phyloP scores from a whole-genome alignment of 2,329 filamentous ascomycete genomes.

The Apiospora rasikravindrae region DNA sequence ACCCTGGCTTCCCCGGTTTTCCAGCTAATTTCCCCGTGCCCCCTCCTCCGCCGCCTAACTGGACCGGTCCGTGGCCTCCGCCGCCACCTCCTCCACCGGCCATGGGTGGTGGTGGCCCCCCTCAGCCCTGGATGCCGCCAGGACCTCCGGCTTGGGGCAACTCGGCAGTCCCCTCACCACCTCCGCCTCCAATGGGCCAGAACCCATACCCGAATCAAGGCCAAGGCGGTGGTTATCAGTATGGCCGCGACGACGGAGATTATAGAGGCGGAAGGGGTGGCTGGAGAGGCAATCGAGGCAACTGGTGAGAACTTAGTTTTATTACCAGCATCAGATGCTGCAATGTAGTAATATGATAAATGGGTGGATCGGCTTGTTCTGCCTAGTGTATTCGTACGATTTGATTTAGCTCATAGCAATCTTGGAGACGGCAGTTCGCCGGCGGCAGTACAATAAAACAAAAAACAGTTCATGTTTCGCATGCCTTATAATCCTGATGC shows the following conservation, averaged over 20 bases:
- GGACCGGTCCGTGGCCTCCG: conserved; percentile 24
- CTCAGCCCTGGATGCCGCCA: conserved; percentile 22
- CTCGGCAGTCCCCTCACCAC: conserved; percentile 12
- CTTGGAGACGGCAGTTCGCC: not conserved
- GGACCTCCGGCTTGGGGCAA: conserved; percentile 12
- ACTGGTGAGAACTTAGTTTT: conserved; percentile 1
- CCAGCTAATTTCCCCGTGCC: conserved; percentile 17
- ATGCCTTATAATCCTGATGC: not conserved
- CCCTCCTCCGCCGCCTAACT: conserved; percentile 23
- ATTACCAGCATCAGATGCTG: not conserved
- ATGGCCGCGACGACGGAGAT: conserved; percentile 9
- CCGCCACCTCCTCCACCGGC: conserved; percentile 19
- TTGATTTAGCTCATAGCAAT: not conserved
- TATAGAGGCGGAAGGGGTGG: conserved; percentile 20
- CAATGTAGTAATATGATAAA: not conserved
- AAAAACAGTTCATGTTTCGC: not conserved
- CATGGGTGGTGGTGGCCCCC: not conserved
- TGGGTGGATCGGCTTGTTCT: not conserved
- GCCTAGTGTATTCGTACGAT: not conserved
- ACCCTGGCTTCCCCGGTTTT: conserved; percentile 15
- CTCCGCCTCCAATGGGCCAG: conserved; percentile 21
- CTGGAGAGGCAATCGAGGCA: conserved; percentile 22
- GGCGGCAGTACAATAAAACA: not conserved
- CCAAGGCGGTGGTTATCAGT: conserved; percentile 5
- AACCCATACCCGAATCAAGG: conserved; percentile 18